phyloP scores from a whole-genome alignment of 1,284 basidiomycete genomes.

The Chalciporus sp. region DNA sequence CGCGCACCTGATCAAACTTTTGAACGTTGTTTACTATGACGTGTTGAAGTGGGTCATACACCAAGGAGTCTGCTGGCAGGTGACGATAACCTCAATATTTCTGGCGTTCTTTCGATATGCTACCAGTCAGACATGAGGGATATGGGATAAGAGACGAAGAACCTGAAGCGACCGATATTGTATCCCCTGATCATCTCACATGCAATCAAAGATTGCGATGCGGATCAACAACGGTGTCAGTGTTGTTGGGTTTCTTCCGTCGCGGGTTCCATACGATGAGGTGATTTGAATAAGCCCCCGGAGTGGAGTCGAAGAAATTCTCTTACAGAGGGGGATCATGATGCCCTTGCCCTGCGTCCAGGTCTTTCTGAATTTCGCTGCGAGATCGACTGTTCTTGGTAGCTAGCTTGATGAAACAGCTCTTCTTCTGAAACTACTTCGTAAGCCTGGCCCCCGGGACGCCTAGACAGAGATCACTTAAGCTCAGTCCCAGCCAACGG shows the following conservation, averaged over 20 bases:
- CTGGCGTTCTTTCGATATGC: conserved; percentile 14
- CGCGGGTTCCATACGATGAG: conserved; percentile 1
- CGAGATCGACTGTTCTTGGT: background rate
- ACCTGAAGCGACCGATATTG: conserved; percentile 10
- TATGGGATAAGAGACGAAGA: background rate
- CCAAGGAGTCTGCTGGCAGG: background rate
- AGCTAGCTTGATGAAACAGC: conserved; percentile 1
- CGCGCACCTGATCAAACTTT: background rate
- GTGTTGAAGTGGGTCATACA: background rate
- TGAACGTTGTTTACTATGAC: background rate
- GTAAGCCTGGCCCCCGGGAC: conserved; percentile 11
- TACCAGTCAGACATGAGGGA: conserved; percentile 6
- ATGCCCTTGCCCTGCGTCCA: background rate
- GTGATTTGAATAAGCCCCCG: background rate
- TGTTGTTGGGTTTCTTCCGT: background rate
- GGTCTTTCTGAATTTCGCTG: background rate
- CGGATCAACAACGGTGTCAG: conserved; percentile 7
- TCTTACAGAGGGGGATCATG: conserved; percentile 1
- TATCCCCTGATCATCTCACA: conserved; percentile 3
- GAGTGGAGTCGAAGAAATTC: background rate
- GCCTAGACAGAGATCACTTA: background rate
- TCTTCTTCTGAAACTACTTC: conserved; percentile 1
- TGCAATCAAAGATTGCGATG: background rate
- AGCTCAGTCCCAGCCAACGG: background rate
- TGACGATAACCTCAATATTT: conserved; percentile 14